phyloP scores from a whole-genome alignment of 805 yeast species.

The Candida morakotiae region DNA sequence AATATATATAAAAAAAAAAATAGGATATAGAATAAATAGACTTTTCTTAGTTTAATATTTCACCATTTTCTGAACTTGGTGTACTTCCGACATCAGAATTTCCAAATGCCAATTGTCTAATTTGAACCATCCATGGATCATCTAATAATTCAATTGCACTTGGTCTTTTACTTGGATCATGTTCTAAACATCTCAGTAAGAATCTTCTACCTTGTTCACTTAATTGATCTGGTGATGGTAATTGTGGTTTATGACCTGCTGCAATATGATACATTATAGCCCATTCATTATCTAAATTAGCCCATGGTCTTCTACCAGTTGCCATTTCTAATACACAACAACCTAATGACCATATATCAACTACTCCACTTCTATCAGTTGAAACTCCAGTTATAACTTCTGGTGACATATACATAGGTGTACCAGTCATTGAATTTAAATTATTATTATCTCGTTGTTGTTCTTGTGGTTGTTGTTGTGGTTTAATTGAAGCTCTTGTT shows the following conservation, averaged over 20 bases:
- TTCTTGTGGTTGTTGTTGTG: not conserved
- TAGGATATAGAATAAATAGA: not conserved
- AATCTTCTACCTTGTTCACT: constrained; percentile 71
- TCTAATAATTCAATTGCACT: constrained; percentile 79
- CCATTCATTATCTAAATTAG: constrained; percentile 93
- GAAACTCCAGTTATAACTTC: constrained; percentile 83
- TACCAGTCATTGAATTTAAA: constrained; percentile 69
- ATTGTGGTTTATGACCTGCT: constrained; percentile 84
- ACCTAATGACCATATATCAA: constrained; percentile 95
- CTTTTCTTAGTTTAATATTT: not conserved
- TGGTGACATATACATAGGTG: constrained; percentile 99
- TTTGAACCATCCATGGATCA: constrained; percentile 86
- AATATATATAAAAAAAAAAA: constrained; percentile 1
- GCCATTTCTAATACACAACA: constrained; percentile 96
- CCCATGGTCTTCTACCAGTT: constrained; percentile 96
- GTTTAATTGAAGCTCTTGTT: constrained; percentile 20
- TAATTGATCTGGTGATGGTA: constrained; percentile 76
- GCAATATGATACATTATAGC: constrained; percentile 98
- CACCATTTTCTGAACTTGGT: constrained; percentile 22
- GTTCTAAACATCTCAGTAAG: constrained; percentile 70
- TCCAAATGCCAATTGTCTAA: constrained; percentile 66
- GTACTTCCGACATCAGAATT: constrained; percentile 29
- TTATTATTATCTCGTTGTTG: constrained; percentile 15
- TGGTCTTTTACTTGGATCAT: constrained; percentile 76
- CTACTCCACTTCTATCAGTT: constrained; percentile 57